A percentile compares a stretch with the other conserved stretches of the same genome.
These are phyloP conservation scores for Mycena pura DNA, from an alignment of 768 basidiomycete species.

Conservation along the genomic window DNA sequence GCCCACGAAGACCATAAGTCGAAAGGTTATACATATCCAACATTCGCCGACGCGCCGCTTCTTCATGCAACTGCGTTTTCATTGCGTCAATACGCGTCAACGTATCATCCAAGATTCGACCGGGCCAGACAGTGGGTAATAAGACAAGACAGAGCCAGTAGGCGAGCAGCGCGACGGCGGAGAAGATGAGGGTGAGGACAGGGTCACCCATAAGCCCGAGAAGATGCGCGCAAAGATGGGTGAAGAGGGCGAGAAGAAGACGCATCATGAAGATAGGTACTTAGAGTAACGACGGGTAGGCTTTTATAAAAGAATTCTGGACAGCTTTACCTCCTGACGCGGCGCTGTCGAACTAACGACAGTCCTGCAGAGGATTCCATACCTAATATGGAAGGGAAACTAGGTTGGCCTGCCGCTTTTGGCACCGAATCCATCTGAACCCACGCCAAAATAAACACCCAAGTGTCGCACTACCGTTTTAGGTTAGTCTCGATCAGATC, in stretches of 20 bases:
- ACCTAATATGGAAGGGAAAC: background rate
- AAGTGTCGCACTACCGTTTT: background rate
- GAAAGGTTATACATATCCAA: constrained; percentile 1
- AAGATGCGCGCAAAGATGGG: constrained; percentile 1
- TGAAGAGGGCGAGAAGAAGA: background rate
- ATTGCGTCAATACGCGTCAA: background rate
- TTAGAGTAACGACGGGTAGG: background rate
- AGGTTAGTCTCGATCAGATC: background rate
- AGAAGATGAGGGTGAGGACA: background rate
- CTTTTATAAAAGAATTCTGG: background rate
- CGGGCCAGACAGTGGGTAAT: background rate
- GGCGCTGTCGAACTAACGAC: background rate
- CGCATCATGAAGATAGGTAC: background rate
- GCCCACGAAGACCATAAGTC: background rate
- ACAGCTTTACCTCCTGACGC: background rate
- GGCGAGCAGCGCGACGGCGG: background rate
- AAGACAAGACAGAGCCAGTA: constrained; percentile 1
- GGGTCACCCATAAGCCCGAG: background rate
- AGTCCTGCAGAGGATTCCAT: background rate
- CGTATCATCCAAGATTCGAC: background rate
- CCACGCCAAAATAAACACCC: background rate
- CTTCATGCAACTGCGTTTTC: background rate
- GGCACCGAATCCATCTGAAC: background rate
- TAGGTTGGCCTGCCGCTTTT: background rate
- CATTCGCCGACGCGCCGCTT: background rate